A percentile compares a stretch with the other conserved stretches of the same genome.
Conservation (phyloP, 2,329 filamentous ascomycete genomes). For the Didymella pomorum region DNA sequence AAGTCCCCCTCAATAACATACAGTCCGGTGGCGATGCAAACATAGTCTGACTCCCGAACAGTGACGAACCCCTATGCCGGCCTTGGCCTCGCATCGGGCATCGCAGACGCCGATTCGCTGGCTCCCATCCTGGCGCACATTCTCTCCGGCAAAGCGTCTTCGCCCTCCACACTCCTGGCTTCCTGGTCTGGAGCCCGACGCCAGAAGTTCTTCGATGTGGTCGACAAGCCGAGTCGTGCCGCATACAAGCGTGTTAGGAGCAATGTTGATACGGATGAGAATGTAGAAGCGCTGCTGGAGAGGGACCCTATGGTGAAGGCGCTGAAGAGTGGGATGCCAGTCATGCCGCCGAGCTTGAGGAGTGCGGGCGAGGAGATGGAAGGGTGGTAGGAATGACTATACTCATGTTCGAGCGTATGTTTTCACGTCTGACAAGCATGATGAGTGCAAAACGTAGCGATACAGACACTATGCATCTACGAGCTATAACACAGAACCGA, state of each 20-base stretch:
- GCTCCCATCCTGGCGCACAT: slow-evolving; percentile 39
- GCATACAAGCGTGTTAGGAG: slow-evolving; percentile 40
- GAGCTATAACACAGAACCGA: no score
- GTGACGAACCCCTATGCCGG: slow-evolving; percentile 52
- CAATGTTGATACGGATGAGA: slow-evolving; percentile 38
- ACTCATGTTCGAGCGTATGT: no score
- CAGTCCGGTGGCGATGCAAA: no score
- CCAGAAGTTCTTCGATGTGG: slow-evolving; percentile 46
- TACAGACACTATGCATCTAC: neutral
- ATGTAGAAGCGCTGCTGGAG: slow-evolving; percentile 33
- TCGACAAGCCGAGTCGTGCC: slow-evolving; percentile 45
- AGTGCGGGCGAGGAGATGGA: slow-evolving; percentile 35
- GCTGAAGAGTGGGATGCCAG: slow-evolving; percentile 44
- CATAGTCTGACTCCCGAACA: neutral
- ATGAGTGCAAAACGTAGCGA: neutral
- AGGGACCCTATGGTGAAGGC: slow-evolving; percentile 41
- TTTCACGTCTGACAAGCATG: neutral
- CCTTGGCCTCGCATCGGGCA: slow-evolving; percentile 46
- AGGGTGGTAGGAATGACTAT: slow-evolving; percentile 32
- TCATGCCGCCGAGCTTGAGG: slow-evolving; percentile 41
- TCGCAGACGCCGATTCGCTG: slow-evolving; percentile 47
- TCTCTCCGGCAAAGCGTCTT: slow-evolving; percentile 24
- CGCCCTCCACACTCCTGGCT: slow-evolving; percentile 40
- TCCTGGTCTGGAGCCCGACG: slow-evolving; percentile 47
- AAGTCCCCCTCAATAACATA: no score